A percentile compares a stretch with the other conserved stretches of the same genome.
phyloP scores from a whole-genome alignment of 1,284 basidiomycete species.

The Pascua sp. region DNA sequence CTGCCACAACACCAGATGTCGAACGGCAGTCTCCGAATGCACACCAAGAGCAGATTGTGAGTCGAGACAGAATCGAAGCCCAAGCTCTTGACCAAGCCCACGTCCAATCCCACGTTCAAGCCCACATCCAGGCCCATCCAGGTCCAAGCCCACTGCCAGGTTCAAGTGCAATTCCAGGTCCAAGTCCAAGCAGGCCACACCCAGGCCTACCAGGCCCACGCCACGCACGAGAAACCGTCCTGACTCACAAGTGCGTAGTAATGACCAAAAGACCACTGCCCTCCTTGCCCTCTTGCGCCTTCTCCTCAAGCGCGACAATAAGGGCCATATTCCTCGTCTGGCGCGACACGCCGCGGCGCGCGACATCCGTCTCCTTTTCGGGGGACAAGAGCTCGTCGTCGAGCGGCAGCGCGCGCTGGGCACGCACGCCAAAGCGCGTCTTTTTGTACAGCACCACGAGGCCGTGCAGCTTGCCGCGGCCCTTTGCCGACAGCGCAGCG shows the following conservation, averaged over 20 bases:
- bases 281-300: slow-evolving; percentile 39
- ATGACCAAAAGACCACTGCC: slow-evolving; percentile 57
- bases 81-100: too few species aligned
- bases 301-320: slow-evolving; percentile 62
- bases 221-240: too few species aligned
- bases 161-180: too few species aligned
- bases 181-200: too few species aligned
- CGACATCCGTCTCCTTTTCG: not conserved
- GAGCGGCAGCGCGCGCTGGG: slow-evolving; percentile 13
- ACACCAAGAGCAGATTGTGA: too few species aligned
- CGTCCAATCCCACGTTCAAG: too few species aligned
- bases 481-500: slow-evolving; percentile 60
- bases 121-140: too few species aligned
- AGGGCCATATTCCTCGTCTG: slow-evolving; percentile 78
- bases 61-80: too few species aligned
- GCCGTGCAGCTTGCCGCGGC: slow-evolving; percentile 73
- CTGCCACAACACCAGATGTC: not conserved
- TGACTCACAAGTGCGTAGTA: slow-evolving; percentile 58
- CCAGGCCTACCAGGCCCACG: too few species aligned
- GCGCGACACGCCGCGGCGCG: slow-evolving; percentile 59
- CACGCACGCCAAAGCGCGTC: slow-evolving; percentile 54
- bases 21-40: not conserved
- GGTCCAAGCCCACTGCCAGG: too few species aligned
- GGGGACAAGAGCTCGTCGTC: slow-evolving; percentile 15
- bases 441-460: slow-evolving; percentile 71